phyloP scores from a whole-genome alignment of 768 basidiomycete species.

The Kwoniella mangroviensis region DNA sequence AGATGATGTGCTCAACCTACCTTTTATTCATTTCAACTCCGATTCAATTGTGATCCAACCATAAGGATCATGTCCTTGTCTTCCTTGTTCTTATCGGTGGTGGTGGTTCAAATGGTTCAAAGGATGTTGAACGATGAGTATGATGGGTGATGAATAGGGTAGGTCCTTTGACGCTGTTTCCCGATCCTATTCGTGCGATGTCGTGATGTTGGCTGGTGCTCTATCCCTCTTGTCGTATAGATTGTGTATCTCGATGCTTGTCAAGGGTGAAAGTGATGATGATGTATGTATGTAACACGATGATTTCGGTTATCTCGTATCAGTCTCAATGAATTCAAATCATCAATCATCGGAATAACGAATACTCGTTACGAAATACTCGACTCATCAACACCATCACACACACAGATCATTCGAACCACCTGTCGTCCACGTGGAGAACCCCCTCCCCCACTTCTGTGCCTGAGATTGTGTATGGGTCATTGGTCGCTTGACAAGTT shows the following conservation, averaged over 20 bases:
- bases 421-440: background rate
- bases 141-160: background rate
- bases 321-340: background rate
- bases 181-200: background rate
- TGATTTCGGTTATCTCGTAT: conserved; percentile 3
- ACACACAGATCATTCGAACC: background rate
- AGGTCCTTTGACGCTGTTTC: background rate
- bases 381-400: background rate
- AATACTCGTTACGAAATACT: conserved; percentile 4
- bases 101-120: background rate
- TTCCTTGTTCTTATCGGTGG: too few relatives aligned
- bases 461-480: background rate
- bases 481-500: background rate
- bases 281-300: too few relatives aligned
- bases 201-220: background rate
- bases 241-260: background rate
- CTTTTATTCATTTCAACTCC: conserved; percentile 7
- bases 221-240: background rate
- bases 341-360: background rate
- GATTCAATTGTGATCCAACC: background rate
- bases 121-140: background rate
- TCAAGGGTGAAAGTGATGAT: background rate
- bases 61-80: background rate
- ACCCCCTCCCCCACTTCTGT: background rate
- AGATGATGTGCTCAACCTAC: background rate